These are phyloP conservation scores for Sphagnum fallax DNA, from an alignment of 228 moss, liverwort and hornwort species.

Conservation along the genomic window DNA sequence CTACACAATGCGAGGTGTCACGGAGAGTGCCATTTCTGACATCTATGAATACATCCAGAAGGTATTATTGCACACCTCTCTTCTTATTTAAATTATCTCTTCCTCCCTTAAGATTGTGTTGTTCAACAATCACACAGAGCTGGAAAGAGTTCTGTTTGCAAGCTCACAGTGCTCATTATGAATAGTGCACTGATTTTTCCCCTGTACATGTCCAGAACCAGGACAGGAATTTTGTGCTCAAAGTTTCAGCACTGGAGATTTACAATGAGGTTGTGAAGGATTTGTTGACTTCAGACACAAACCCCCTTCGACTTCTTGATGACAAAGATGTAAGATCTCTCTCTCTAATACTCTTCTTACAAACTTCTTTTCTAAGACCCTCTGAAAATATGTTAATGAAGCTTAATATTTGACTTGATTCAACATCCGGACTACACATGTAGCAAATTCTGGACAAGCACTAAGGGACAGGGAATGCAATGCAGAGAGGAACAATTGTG, in stretches of 20 bases:
- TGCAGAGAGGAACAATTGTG: constrained; percentile 81
- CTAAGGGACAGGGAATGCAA: neutral
- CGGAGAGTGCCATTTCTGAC: constrained; percentile 82
- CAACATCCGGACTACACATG: too few relatives aligned
- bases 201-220: constrained; percentile 32
- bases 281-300: constrained; percentile 63
- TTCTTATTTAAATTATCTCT: too few relatives aligned
- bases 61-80: constrained; percentile 5
- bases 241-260: constrained; percentile 90
- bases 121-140: too few relatives aligned
- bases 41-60: constrained; percentile 68
- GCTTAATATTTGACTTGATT: too few relatives aligned
- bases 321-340: constrained; percentile 72
- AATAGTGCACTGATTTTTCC: too few relatives aligned
- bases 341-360: neutral
- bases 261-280: constrained; percentile 99
- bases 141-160: too few relatives aligned
- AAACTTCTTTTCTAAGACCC: neutral
- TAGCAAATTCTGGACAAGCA: neutral
- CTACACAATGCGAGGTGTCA: constrained; percentile 93
- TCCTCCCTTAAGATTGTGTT: too few relatives aligned
- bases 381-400: too few relatives aligned
- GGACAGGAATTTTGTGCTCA: constrained; percentile 73
- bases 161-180: too few relatives aligned
- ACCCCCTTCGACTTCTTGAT: constrained; percentile 75